phyloP scores from a whole-genome alignment of 2,329 filamentous ascomycete genomes.

The Pyrenophora tritici-repentis region DNA sequence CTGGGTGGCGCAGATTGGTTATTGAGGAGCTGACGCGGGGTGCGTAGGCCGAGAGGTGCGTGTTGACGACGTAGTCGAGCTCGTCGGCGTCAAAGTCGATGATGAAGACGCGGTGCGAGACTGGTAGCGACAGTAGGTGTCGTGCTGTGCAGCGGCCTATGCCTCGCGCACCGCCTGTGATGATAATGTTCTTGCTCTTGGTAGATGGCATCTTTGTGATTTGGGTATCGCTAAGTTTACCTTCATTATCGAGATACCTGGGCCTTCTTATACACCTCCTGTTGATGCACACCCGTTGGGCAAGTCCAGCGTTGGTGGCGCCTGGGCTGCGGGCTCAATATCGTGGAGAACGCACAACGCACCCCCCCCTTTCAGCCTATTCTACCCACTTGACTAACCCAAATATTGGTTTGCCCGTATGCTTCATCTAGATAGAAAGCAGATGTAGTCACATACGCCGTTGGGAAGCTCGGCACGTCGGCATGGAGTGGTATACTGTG shows the following conservation, averaged over 20 bases:
- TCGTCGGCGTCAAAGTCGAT: constrained; percentile 51
- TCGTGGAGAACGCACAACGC: constrained; percentile 1
- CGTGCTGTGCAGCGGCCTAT: constrained; percentile 52
- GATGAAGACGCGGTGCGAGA: constrained; percentile 51
- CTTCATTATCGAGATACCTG: not conserved
- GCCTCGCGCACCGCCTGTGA: constrained; percentile 51
- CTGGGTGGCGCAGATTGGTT: constrained; percentile 48
- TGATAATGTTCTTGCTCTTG: constrained; percentile 39
- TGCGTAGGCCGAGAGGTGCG: constrained; percentile 41
- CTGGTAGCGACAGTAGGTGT: constrained; percentile 43
- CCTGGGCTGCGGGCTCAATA: constrained; percentile 10
- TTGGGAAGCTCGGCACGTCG: not conserved
- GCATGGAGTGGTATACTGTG: constrained; percentile 1
- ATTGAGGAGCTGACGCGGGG: constrained; percentile 29
- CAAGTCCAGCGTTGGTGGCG: not conserved
- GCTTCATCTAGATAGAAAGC: not conserved
- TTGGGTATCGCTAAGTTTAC: not conserved
- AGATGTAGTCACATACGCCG: not conserved
- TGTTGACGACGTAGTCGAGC: constrained; percentile 31
- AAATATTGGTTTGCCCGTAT: not conserved
- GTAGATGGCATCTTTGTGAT: constrained; percentile 20
- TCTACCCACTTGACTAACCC: constrained; percentile 9
- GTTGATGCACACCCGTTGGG: not conserved
- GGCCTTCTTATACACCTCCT: not conserved
- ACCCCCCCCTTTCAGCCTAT: constrained; percentile 19